phyloP scores from a whole-genome alignment of 2,329 filamentous ascomycete genomes.

The Aspergillus novoparasiticus region DNA sequence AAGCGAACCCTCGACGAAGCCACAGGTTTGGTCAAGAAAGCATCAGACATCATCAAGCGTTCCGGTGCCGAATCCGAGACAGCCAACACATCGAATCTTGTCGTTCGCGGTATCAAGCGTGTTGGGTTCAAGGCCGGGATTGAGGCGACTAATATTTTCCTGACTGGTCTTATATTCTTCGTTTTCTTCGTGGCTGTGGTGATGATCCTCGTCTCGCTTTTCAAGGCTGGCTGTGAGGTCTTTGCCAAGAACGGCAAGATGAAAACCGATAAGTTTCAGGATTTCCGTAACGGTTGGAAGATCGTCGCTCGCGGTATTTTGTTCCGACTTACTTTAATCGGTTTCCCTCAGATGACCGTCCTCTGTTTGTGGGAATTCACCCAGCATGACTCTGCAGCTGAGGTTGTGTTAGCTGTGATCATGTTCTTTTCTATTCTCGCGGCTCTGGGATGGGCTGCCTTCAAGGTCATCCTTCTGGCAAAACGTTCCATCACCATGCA shows the following conservation, averaged over 20 bases:
- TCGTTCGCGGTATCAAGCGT: slow-evolving; percentile 81
- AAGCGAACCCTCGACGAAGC: slow-evolving; percentile 53
- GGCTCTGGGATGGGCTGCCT: slow-evolving; percentile 81
- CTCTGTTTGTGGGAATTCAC: slow-evolving; percentile 95
- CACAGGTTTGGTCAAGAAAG: slow-evolving; percentile 27
- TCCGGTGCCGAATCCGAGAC: slow-evolving; percentile 54
- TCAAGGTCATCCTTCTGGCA: slow-evolving; percentile 86
- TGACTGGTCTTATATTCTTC: slow-evolving; percentile 89
- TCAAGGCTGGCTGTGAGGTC: slow-evolving; percentile 80
- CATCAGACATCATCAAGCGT: slow-evolving; percentile 50
- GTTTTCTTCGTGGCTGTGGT: slow-evolving; percentile 78
- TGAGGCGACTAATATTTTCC: slow-evolving; percentile 88
- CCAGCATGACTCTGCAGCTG: slow-evolving; percentile 77
- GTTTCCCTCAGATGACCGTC: slow-evolving; percentile 87
- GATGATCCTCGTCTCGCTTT: slow-evolving; percentile 70
- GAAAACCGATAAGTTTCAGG: slow-evolving; percentile 81
- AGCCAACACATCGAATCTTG: slow-evolving; percentile 38
- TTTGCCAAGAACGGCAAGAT: slow-evolving; percentile 75
- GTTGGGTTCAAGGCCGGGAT: slow-evolving; percentile 85
- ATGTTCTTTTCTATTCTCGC: slow-evolving; percentile 80
- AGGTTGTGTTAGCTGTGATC: slow-evolving; percentile 84
- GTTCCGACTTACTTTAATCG: slow-evolving; percentile 86
- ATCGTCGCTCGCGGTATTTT: slow-evolving; percentile 91
- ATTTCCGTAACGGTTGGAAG: slow-evolving; percentile 93
- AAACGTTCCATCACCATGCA: slow-evolving; percentile 87